phyloP scores from a whole-genome alignment of 495 filamentous ascomycete species.

The Penicillium ochrochloron region DNA sequence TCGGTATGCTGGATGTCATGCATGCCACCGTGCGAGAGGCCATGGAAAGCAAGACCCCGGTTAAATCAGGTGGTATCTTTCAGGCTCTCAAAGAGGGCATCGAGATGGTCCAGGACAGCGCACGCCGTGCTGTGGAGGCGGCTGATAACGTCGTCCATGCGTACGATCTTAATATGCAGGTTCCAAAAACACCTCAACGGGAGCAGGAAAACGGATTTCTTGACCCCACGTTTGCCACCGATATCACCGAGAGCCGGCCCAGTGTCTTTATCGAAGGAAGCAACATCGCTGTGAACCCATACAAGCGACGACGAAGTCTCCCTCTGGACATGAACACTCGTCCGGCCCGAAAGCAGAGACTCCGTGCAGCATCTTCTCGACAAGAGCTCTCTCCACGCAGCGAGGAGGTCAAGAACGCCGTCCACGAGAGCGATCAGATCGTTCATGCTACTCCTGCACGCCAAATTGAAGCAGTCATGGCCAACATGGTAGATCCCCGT shows the following conservation, averaged over 20 bases:
- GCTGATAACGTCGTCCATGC: constrained; percentile 86
- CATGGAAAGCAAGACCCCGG: constrained; percentile 57
- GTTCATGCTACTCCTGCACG: constrained; percentile 45
- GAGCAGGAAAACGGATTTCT: constrained; percentile 46
- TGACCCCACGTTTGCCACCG: constrained; percentile 23
- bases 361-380: constrained; percentile 38
- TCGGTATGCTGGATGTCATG: constrained; percentile 88
- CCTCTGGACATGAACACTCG: constrained; percentile 41
- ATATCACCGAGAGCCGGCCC: constrained; percentile 37
- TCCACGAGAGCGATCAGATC: constrained; percentile 55
- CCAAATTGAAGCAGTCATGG: constrained; percentile 50
- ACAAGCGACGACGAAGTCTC: constrained; percentile 55
- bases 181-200: constrained; percentile 63
- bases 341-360: constrained; percentile 45
- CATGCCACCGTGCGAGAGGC: constrained; percentile 77
- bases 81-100: constrained; percentile 72
- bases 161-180: constrained; percentile 85
- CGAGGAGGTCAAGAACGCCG: constrained; percentile 52
- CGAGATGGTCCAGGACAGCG: constrained; percentile 81
- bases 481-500: constrained; percentile 46
- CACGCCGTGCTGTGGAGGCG: constrained; percentile 76
- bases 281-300: constrained; percentile 50
- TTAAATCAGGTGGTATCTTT: constrained; percentile 59
- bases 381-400: constrained; percentile 55
- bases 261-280: constrained; percentile 51